These are phyloP conservation scores for Carex cristatella DNA, from an alignment of 176 grass and related monocot species.

Conservation along the genomic window DNA sequence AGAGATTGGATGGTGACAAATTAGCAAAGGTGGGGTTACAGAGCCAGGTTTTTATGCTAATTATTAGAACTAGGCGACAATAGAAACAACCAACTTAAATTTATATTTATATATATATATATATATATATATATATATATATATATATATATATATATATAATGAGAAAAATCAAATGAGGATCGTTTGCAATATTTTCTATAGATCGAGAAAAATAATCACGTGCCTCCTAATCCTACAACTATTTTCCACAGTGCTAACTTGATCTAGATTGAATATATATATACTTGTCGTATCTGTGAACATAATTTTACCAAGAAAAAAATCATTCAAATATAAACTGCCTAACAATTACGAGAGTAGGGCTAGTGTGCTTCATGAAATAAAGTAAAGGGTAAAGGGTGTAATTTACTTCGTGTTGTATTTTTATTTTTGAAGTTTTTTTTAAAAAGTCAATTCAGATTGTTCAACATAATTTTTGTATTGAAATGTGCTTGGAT, in stretches of 20 bases:
- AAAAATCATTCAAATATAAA: not conserved
- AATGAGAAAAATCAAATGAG: slow-evolving; percentile 7
- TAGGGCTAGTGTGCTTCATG: too few relatives aligned
- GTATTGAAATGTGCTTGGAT: too few relatives aligned
- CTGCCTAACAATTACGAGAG: not conserved
- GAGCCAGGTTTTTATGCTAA: not conserved
- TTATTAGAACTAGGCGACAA: not conserved
- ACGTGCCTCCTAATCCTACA: not conserved
- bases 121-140: not conserved
- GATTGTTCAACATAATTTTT: too few relatives aligned
- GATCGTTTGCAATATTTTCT: not conserved
- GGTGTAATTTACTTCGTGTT: too few relatives aligned
- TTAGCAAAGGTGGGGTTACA: not conserved
- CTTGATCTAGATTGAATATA: not conserved
- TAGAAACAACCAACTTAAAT: not conserved
- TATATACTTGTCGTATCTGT: not conserved
- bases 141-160: too few relatives aligned
- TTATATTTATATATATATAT: too few relatives aligned
- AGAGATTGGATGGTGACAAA: slow-evolving; percentile 11
- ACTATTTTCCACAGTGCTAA: not conserved
- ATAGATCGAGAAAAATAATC: not conserved
- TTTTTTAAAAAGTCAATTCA: too few relatives aligned
- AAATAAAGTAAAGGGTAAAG: too few relatives aligned
- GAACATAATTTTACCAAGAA: not conserved
- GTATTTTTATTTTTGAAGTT: too few relatives aligned